A percentile compares a stretch with the other conserved stretches of the same genome.
These are phyloP conservation scores for Yarrowia osloensis DNA, from an alignment of 805 yeast species.

Conservation along the genomic window DNA sequence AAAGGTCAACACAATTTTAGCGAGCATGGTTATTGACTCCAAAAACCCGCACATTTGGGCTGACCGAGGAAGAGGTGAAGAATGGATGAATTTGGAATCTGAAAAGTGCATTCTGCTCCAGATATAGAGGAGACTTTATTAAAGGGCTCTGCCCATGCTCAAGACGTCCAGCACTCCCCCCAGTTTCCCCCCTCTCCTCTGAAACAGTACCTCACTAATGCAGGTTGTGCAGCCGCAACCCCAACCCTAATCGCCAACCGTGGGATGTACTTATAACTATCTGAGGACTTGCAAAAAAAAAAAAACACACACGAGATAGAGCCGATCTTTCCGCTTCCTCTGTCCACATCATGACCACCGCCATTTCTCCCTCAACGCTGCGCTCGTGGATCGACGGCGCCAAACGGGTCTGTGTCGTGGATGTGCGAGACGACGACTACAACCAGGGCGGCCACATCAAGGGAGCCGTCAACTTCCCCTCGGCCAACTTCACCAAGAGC, in stretches of 20 bases:
- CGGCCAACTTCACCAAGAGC: slow-evolving; percentile 48
- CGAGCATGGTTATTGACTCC: background rate
- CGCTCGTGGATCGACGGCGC: slow-evolving; percentile 38
- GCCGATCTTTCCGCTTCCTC: too few relatives aligned
- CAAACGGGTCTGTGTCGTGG: slow-evolving; percentile 54
- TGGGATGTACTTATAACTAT: too few relatives aligned
- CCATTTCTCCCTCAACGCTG: slow-evolving; percentile 38
- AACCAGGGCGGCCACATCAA: slow-evolving; percentile 70
- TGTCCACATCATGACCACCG: slow-evolving; percentile 6
- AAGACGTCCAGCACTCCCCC: too few relatives aligned
- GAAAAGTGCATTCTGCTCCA: background rate
- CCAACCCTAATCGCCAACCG: slow-evolving; percentile 30
- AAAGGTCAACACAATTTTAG: background rate
- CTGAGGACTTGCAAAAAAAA: too few relatives aligned
- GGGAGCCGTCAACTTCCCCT: slow-evolving; percentile 59
- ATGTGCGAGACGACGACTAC: slow-evolving; percentile 82
- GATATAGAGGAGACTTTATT: too few relatives aligned
- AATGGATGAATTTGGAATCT: background rate
- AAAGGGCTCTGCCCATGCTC: too few relatives aligned
- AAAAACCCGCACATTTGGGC: background rate
- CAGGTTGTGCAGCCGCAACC: slow-evolving; percentile 10
- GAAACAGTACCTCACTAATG: slow-evolving; percentile 20
- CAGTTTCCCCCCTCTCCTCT: background rate
- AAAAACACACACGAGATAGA: too few relatives aligned
- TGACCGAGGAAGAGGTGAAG: too few relatives aligned